A percentile compares a stretch with the other conserved stretches of the same genome.
Conservation (phyloP, 345 rosid species). For the Hevea brasiliensis region DNA sequence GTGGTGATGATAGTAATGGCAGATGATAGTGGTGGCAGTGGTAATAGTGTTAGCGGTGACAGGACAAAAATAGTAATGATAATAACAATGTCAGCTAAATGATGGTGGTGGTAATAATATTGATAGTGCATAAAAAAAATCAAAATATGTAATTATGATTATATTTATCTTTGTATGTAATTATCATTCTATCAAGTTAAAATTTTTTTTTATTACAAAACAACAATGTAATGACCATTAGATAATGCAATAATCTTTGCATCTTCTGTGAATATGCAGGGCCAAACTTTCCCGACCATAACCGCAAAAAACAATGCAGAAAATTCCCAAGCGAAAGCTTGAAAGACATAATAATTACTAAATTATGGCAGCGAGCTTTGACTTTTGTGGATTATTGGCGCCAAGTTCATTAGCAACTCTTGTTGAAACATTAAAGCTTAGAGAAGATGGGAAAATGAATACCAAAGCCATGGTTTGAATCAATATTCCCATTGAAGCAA, state of each 20-base stretch:
- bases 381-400: slow-evolving; percentile 20
- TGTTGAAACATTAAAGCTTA: slow-evolving; percentile 45
- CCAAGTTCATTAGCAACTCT: slow-evolving; percentile 42
- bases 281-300: slow-evolving; percentile 25
- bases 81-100: too few species aligned
- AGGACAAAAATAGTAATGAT: too few species aligned
- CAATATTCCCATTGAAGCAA: slow-evolving; percentile 50
- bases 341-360: slow-evolving; percentile 19
- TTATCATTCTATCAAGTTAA: too few species aligned
- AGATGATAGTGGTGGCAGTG: too few species aligned
- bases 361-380: slow-evolving; percentile 18
- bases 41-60: too few species aligned
- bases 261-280: slow-evolving; percentile 25
- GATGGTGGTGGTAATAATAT: too few species aligned
- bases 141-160: too few species aligned
- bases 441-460: slow-evolving; percentile 52
- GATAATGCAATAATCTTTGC: slow-evolving; percentile 25
- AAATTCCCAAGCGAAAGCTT: slow-evolving; percentile 22
- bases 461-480: slow-evolving; percentile 46
- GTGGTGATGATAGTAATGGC: too few species aligned
- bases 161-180: too few species aligned
- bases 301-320: slow-evolving; percentile 25
- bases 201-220: too few species aligned
- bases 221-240: too few species aligned
- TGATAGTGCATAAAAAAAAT: too few species aligned